Percentiles rank a stretch among this genome's conserved stretches.
These are phyloP conservation scores for Lentinula guzmanii DNA, from an alignment of 768 basidiomycete genomes.

Conservation along the genomic window DNA sequence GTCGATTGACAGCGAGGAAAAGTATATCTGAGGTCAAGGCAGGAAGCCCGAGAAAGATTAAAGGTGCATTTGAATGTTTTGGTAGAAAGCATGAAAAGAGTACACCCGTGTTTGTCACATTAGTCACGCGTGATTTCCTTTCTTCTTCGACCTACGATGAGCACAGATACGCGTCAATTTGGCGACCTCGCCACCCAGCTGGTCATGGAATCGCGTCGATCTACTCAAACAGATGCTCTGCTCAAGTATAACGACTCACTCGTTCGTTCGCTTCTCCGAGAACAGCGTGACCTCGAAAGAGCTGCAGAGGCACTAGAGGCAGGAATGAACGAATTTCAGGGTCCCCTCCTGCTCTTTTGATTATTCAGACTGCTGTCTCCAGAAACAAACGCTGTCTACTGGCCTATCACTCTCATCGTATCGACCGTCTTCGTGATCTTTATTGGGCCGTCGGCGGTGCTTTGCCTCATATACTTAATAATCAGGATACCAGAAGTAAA, in stretches of 20 bases:
- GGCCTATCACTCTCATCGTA: conserved; percentile 85
- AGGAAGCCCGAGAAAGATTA: neutral
- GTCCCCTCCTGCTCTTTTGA: conserved; percentile 62
- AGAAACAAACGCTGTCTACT: conserved; percentile 96
- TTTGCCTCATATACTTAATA: conserved; percentile 70
- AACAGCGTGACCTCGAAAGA: conserved; percentile 84
- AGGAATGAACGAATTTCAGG: conserved; percentile 26
- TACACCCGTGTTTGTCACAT: neutral
- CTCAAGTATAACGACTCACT: conserved; percentile 90
- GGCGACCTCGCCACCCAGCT: conserved; percentile 88
- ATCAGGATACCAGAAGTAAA: conserved; percentile 62
- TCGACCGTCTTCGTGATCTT: conserved; percentile 77
- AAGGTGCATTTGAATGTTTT: neutral
- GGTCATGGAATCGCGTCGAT: conserved; percentile 79
- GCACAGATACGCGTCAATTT: conserved; percentile 46
- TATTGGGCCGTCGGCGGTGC: conserved; percentile 91
- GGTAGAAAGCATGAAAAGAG: neutral
- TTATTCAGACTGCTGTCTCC: conserved; percentile 84
- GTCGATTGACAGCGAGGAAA: neutral
- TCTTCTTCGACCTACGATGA: neutral
- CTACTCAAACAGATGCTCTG: conserved; percentile 75
- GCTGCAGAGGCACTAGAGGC: conserved; percentile 33
- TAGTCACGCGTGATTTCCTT: neutral
- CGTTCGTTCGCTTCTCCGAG: conserved; percentile 81
- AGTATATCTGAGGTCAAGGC: neutral